These are phyloP conservation scores for Sisymbrium irio DNA, from an alignment of 345 rosid species.

Conservation along the genomic window DNA sequence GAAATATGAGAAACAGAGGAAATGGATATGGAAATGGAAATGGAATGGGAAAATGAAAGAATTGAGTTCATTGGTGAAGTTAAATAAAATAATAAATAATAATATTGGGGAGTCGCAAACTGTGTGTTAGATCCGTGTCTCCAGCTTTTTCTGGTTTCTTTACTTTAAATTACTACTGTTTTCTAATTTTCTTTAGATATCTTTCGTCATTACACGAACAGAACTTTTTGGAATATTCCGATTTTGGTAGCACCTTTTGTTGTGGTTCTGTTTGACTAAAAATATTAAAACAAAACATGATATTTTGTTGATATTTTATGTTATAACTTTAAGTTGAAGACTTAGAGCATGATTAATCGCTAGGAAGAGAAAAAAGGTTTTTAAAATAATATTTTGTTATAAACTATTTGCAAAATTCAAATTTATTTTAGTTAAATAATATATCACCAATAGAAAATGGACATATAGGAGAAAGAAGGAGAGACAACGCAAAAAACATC, in stretches of 20 bases:
- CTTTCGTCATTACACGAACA: neutral
- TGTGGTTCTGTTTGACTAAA: neutral
- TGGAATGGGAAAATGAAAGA: slow-evolving; percentile 8
- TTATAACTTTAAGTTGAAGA: too few species aligned
- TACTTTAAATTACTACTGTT: neutral
- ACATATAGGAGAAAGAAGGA: too few species aligned
- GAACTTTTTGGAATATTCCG: slow-evolving; percentile 12
- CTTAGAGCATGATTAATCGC: too few species aligned
- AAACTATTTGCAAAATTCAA: too few species aligned
- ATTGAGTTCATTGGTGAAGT: slow-evolving; percentile 1
- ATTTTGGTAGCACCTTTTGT: neutral
- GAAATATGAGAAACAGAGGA: slow-evolving; percentile 10
- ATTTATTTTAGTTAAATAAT: too few species aligned
- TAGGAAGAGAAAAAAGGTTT: too few species aligned
- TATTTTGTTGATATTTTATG: neutral
- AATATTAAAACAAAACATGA: neutral
- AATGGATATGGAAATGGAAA: neutral
- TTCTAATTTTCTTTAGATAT: neutral
- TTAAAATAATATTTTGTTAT: too few species aligned
- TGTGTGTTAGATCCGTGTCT: slow-evolving; percentile 16
- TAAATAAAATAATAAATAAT: neutral
- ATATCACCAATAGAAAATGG: too few species aligned
- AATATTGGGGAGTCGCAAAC: neutral
- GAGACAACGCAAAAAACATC: too few species aligned
- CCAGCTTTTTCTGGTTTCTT: neutral